Evolutionary conservation across 139 green algal genomes (phyloP), one percentile per base, ranked within the genome.

Genomic region (Chlamydomonas applanata): DNA sequence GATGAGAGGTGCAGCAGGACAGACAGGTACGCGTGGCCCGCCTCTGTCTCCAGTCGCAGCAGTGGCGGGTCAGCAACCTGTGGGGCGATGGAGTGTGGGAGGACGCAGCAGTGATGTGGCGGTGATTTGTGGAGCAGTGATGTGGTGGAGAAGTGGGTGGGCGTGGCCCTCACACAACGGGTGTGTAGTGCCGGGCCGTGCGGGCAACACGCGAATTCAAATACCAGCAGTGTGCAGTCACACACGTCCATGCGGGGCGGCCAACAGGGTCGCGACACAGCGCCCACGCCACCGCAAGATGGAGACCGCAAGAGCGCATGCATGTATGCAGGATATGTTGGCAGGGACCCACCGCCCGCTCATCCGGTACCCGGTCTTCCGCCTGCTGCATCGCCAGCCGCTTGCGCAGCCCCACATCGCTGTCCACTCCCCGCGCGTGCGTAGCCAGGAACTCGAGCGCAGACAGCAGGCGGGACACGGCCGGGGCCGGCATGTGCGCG

Each of bases 11-110:
- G 74, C 53, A 56, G 29, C 35, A 80, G 57, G 36, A 97, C 80
- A 32, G 85, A 91, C 25, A 99, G 81, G 74, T 96, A 95, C 9
- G 93, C 90, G 63, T 96, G 88, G 11, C 82, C 77, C 36, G 91
- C 87, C 82, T 98, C 94, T 9, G 81, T 87, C 85, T 99, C 95
- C 45, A 99, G 84, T 13, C 89, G 76, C 79, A 98, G 86, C 78
- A 99, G 86, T 2, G 95, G 95, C 1, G 95, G 95, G 85, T 99
- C 95, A 5, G 82, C 45, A 30, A 98, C 79, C 69, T 46, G 60
- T 4, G 59, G 17, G 59, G 53, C 11, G 7, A 11, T 49, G 7
- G n/a, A n/a, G n/a, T n/a, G n/a, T n/a, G n/a, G n/a, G n/a, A n/a
- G n/a, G n/a, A n/a, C n/a, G n/a, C n/a, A n/a, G n/a, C n/a, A n/a